These are phyloP conservation scores for Ceratonia siliqua DNA, from an alignment of 306 rosid genomes.

Conservation along the genomic window DNA sequence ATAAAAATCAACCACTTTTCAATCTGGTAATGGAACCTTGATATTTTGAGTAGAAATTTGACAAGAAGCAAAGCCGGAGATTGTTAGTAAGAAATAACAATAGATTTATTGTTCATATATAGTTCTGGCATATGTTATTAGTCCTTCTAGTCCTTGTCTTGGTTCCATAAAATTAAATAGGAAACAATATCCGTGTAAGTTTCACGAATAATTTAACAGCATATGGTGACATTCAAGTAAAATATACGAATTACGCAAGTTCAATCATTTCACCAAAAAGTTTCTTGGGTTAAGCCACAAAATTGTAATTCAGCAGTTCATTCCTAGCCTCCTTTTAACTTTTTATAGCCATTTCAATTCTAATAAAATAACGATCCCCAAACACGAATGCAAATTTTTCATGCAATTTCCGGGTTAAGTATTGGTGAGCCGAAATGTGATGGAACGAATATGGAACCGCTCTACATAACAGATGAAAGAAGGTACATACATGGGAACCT, in stretches of 20 bases:
- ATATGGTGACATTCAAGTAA: not conserved
- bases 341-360: too few relatives aligned
- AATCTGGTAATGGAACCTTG: not conserved
- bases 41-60: not conserved
- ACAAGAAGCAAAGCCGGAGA: not conserved
- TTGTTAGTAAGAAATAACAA: not conserved
- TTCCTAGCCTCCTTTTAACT: too few relatives aligned
- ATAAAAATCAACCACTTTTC: not conserved
- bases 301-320: not conserved
- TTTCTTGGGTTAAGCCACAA: not conserved
- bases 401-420: not conserved
- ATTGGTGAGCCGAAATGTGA: not conserved
- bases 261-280: not conserved
- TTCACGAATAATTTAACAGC: not conserved
- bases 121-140: not conserved
- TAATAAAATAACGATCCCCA: not conserved
- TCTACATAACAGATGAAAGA: not conserved
- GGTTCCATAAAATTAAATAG: not conserved
- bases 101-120: too few relatives aligned
- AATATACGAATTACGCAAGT: not conserved
- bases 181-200: not conserved
- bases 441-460: not conserved
- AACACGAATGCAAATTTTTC: not conserved
- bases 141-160: not conserved
- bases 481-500: slow-evolving; percentile 59